Conservation (phyloP, 257 asterid species). For the Jasminum sambac region DNA sequence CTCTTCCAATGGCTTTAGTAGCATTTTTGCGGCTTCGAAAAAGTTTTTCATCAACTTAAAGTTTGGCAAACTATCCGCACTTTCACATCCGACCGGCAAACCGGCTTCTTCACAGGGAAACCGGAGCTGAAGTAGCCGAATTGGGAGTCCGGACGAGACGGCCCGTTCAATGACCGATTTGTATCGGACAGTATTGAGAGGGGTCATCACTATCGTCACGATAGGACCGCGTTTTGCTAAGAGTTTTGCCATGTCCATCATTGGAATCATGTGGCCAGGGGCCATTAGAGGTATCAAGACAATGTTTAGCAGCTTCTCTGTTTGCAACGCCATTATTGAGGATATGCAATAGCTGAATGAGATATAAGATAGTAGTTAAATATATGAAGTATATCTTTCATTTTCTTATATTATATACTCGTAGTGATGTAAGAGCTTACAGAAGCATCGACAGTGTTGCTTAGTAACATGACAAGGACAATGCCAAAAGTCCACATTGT, state of each 20-base stretch:
- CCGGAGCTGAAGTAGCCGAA: slow-evolving; percentile 32
- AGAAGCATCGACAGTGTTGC: neutral
- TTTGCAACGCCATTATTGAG: neutral
- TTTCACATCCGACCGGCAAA: slow-evolving; percentile 55
- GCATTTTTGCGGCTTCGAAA: slow-evolving; percentile 33
- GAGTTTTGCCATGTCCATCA: slow-evolving; percentile 55
- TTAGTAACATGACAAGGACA: too few relatives aligned
- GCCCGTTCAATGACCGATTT: slow-evolving; percentile 29
- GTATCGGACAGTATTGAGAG: slow-evolving; percentile 38
- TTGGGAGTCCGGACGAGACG: slow-evolving; percentile 35
- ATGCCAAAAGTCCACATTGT: too few relatives aligned
- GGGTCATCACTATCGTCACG: slow-evolving; percentile 47
- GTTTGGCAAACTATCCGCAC: slow-evolving; percentile 45
- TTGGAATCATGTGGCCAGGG: slow-evolving; percentile 56
- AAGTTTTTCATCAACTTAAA: slow-evolving; percentile 30
- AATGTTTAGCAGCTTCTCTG: neutral
- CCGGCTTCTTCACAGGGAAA: slow-evolving; percentile 53
- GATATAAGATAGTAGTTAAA: neutral
- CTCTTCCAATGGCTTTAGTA: slow-evolving; percentile 36
- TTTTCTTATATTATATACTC: neutral
- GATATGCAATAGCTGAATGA: neutral
- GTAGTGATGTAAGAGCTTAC: slow-evolving; percentile 2
- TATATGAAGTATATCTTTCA: neutral
- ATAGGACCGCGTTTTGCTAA: slow-evolving; percentile 30
- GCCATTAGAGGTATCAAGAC: slow-evolving; percentile 15